Evolutionary conservation across 2,329 filamentous ascomycete genomes (phyloP).

Genomic region (Epichloe sylvatica): DNA sequence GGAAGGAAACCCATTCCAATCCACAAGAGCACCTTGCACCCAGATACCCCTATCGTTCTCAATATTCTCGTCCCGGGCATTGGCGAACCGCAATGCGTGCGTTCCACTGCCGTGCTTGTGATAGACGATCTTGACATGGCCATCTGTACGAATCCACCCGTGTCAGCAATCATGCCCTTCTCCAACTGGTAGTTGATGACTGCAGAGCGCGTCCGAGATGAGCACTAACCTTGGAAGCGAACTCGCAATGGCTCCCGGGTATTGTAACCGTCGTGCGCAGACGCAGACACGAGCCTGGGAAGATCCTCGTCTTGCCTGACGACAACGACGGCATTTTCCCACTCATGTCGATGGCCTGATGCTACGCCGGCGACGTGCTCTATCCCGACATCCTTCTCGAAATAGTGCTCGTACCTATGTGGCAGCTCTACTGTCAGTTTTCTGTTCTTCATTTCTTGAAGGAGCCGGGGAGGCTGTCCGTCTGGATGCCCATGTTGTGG

Average conservation of each 20-base stretch:
- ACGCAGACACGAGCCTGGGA: slow-evolving; percentile 13
- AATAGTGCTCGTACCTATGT: slow-evolving; percentile 12
- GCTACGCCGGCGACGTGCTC: slow-evolving; percentile 1
- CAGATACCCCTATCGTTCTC: slow-evolving; percentile 20
- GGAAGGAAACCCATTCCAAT: slow-evolving; percentile 5
- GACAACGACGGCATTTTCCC: slow-evolving; percentile 13
- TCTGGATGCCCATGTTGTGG: no score
- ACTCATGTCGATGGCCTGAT: slow-evolving; percentile 13
- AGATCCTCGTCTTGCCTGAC: slow-evolving; percentile 3
- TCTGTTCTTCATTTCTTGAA: no score
- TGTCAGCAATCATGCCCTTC: neutral
- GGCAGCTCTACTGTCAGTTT: no score
- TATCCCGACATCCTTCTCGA: slow-evolving; percentile 11
- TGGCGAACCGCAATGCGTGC: slow-evolving; percentile 19
- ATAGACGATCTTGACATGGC: slow-evolving; percentile 19
- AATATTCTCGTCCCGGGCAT: slow-evolving; percentile 7
- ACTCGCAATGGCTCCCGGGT: slow-evolving; percentile 5
- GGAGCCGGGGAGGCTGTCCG: no score
- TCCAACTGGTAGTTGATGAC: no score
- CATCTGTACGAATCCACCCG: slow-evolving; percentile 3
- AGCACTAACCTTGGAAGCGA: neutral
- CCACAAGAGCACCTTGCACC: slow-evolving; percentile 15
- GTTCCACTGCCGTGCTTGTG: slow-evolving; percentile 21
- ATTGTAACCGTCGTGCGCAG: slow-evolving; percentile 18
- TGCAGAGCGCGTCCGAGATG: neutral